Evolutionary conservation across 2,329 filamentous ascomycete genomes (phyloP).

Genomic region (Hansfordia pulvinata): DNA sequence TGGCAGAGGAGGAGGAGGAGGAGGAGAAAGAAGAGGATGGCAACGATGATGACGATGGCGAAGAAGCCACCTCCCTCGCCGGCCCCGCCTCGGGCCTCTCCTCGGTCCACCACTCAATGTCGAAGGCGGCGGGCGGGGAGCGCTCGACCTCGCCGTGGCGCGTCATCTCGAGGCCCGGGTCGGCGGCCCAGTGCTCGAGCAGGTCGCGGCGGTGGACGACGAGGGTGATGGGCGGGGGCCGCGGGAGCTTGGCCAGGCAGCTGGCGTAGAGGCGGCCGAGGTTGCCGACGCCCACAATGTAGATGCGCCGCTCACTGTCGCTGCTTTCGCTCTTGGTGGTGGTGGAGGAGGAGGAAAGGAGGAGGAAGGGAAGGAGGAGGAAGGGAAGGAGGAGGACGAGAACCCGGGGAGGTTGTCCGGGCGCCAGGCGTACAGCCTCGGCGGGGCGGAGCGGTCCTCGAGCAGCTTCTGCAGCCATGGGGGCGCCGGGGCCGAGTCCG

Average conservation of each 20-base stretch:
- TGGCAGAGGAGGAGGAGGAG: too few relatives aligned
- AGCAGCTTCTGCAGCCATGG: slow-evolving; percentile 6
- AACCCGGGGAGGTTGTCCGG: slow-evolving; percentile 11
- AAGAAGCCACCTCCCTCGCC: slow-evolving; percentile 24
- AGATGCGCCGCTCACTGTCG: slow-evolving; percentile 43
- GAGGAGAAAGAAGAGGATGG: too few relatives aligned
- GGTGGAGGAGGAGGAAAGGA: too few relatives aligned
- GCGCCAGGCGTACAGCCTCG: slow-evolving; percentile 16
- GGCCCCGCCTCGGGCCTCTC: slow-evolving; percentile 20
- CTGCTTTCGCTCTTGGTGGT: too few relatives aligned
- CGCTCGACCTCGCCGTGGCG: slow-evolving; percentile 17
- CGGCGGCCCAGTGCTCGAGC: slow-evolving; percentile 29
- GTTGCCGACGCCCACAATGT: slow-evolving; percentile 71
- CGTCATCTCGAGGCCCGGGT: slow-evolving; percentile 30
- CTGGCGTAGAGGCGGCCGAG: slow-evolving; percentile 70
- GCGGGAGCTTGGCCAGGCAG: slow-evolving; percentile 43
- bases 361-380: not conserved
- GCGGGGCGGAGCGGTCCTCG: slow-evolving; percentile 7
- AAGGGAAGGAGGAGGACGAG: too few relatives aligned
- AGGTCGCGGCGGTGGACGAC: slow-evolving; percentile 53
- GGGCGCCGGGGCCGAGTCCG: too few relatives aligned
- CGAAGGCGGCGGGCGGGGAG: slow-evolving; percentile 25
- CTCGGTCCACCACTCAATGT: slow-evolving; percentile 42
- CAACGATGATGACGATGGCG: too few relatives aligned
- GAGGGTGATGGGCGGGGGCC: slow-evolving; percentile 62